A percentile compares a stretch with the other conserved stretches of the same genome.
Evolutionary conservation across 2,329 filamentous ascomycete genomes (phyloP).

Genomic region (Aspergillaceae sp.): DNA sequence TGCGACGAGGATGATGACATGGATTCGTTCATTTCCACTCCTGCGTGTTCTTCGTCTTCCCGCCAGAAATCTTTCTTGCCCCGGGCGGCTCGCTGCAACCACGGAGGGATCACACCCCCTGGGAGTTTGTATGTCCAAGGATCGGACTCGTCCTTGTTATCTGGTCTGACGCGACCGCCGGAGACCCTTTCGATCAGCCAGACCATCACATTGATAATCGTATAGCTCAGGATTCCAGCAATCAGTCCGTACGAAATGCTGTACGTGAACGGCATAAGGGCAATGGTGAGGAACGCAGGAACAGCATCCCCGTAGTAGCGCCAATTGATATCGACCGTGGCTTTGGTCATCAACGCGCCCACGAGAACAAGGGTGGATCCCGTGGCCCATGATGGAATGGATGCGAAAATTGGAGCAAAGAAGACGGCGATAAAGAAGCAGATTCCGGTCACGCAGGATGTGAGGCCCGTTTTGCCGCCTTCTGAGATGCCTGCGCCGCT

Average conservation of each 20-base stretch:
- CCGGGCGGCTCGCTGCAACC: conserved; percentile 54
- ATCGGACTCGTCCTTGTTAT: conserved; percentile 67
- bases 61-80: conserved; percentile 72
- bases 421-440: conserved; percentile 84
- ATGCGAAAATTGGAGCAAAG: conserved; percentile 84
- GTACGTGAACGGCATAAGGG: conserved; percentile 84
- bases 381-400: conserved; percentile 81
- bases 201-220: conserved; percentile 62
- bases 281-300: conserved; percentile 75
- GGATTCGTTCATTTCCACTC: not conserved
- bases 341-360: conserved; percentile 75
- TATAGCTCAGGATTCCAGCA: conserved; percentile 68
- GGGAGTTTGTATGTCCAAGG: conserved; percentile 70
- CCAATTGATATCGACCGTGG: conserved; percentile 82
- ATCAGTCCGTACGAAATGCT: conserved; percentile 82
- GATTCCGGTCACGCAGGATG: conserved; percentile 65
- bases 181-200: conserved; percentile 60
- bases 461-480: conserved; percentile 77
- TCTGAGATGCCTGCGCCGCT: conserved; percentile 86
- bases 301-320: conserved; percentile 73
- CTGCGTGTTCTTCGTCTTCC: conserved; percentile 16
- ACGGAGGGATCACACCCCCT: conserved; percentile 66
- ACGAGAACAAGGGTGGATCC: conserved; percentile 82
- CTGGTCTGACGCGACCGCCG: conserved; percentile 62
- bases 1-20: not conserved